Evolutionary conservation across 2,329 filamentous ascomycete species (phyloP).

Genomic region (Pleurostoma richardsiae): DNA sequence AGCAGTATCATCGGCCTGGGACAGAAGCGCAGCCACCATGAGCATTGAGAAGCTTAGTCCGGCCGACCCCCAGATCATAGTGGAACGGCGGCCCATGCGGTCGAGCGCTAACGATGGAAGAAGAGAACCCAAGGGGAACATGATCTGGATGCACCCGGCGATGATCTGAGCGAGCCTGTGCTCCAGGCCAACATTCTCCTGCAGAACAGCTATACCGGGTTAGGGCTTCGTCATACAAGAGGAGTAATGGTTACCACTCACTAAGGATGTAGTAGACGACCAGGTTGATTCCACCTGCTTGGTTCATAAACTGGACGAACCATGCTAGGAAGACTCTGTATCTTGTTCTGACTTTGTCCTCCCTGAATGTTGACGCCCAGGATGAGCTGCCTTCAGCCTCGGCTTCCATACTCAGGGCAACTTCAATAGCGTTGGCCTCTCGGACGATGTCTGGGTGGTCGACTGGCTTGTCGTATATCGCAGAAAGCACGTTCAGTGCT

Average conservation of each 20-base stretch:
- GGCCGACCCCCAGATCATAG: slow-evolving; percentile 34
- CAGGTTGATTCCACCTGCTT: slow-evolving; percentile 41
- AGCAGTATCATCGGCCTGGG: not conserved
- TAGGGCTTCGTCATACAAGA: slow-evolving; percentile 5
- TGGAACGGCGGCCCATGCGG: slow-evolving; percentile 30
- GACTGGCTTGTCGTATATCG: slow-evolving; percentile 32
- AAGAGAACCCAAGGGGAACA: slow-evolving; percentile 30
- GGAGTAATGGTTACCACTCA: slow-evolving; percentile 5
- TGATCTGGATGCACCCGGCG: slow-evolving; percentile 28
- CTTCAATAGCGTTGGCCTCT: slow-evolving; percentile 32
- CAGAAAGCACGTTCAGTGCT: slow-evolving; percentile 20
- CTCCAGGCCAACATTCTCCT: slow-evolving; percentile 24
- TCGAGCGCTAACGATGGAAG: slow-evolving; percentile 26
- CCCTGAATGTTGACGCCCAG: slow-evolving; percentile 34
- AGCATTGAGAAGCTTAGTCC: slow-evolving; percentile 28
- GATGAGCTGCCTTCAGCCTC: slow-evolving; percentile 21
- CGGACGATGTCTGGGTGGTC: slow-evolving; percentile 30
- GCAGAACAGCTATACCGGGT: slow-evolving; percentile 35
- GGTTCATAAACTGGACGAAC: slow-evolving; percentile 44
- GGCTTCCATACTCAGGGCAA: slow-evolving; percentile 11
- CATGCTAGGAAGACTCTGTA: slow-evolving; percentile 39
- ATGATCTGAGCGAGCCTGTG: slow-evolving; percentile 23
- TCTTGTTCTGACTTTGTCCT: slow-evolving; percentile 34
- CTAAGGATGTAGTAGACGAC: slow-evolving; percentile 29
- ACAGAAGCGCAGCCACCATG: slow-evolving; percentile 24